Evolutionary conservation across 2,329 filamentous ascomycete genomes (phyloP), one percentile per base, ranked within the genome.

Genomic region (Colletotrichum eremochloae): DNA sequence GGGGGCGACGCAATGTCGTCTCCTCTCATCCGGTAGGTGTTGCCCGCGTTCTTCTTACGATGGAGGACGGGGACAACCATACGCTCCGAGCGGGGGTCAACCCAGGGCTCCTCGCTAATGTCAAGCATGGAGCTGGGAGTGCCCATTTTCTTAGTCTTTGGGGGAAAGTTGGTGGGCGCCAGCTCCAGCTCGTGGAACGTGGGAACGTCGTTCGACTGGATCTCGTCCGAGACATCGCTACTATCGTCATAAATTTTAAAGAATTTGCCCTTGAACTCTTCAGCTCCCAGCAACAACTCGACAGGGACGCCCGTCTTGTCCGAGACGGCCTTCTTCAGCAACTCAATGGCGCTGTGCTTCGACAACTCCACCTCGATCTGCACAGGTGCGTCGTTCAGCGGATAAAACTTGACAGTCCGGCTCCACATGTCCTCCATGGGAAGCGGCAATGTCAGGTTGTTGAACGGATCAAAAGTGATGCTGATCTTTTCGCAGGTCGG

Each of bases 401-500:
- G 95, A 72, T 94, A 92, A 80, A 93, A 98, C 67, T 89, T 92
- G 76, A 98, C 85, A 1, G 88, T 86, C 75, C 92, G 92, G 71
- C 86, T 87, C 93, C 94, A 97, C 56, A 94, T 88, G 75, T 92
- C 95, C 80, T 96, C 93, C 67, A 97, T 90, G 0, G 96, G 96
- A 44, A 99, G 85, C 69, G 97, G 96, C 33, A 99, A 85, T 0
- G 96, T 98, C 71, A 99, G 84, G 75, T 97, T 96, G 81, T 95
- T 98, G 86, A 97, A 99, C 0, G 96, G 96, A 80, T 99, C 96
- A 79, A 99, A 99, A 0, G 96, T 98, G 77, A 99, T 97, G 88
- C 95, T 98, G 82, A 98, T 93, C 84, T 98, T 99, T 76, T 92
- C 89, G 81, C 96, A 99, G 9, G 88, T 89, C 0, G 96, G 96